Evolutionary conservation across 495 filamentous ascomycete species (phyloP).

Genomic region (Neurospora africana): DNA sequence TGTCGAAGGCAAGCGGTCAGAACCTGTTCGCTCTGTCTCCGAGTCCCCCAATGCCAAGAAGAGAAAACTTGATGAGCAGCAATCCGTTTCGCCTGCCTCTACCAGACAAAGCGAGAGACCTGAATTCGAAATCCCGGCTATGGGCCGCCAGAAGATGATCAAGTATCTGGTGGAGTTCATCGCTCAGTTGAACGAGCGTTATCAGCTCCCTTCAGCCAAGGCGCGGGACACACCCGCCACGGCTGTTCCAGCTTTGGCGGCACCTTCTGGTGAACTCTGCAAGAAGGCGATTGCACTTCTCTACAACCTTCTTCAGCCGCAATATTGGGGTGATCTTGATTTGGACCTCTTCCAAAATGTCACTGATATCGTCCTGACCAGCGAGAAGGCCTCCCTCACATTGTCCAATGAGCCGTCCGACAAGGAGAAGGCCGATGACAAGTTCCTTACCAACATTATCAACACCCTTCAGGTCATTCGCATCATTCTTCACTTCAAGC

Average conservation of each 20-base stretch:
- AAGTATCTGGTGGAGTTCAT: slow-evolving; percentile 94
- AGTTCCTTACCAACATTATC: slow-evolving; percentile 70
- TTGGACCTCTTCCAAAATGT: slow-evolving; percentile 83
- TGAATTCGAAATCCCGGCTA: slow-evolving; percentile 58
- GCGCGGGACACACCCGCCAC: slow-evolving; percentile 44
- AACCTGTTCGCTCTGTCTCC: slow-evolving; percentile 36
- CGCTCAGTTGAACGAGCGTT: slow-evolving; percentile 74
- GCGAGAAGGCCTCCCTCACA: slow-evolving; percentile 56
- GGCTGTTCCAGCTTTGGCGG: slow-evolving; percentile 37
- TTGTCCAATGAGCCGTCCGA: slow-evolving; percentile 70
- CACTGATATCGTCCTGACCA: slow-evolving; percentile 69
- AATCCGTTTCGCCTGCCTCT: slow-evolving; percentile 38
- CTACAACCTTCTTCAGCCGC: slow-evolving; percentile 74
- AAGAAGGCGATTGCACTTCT: slow-evolving; percentile 75
- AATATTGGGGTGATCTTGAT: slow-evolving; percentile 87
- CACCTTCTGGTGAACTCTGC: slow-evolving; percentile 58
- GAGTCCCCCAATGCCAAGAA: slow-evolving; percentile 69
- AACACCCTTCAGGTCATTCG: slow-evolving; percentile 87
- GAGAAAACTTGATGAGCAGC: slow-evolving; percentile 55
- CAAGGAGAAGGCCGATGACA: slow-evolving; percentile 77
- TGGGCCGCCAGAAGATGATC: slow-evolving; percentile 64
- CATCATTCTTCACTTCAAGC: slow-evolving; percentile 73
- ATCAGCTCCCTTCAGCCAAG: slow-evolving; percentile 58
- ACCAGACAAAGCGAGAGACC: slow-evolving; percentile 42
- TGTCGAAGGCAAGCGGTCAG: slow-evolving; percentile 41